Base-by-base conservation (phyloP, 495 filamentous ascomycete genomes). In the Beverwykella pulmonaria region DNA sequence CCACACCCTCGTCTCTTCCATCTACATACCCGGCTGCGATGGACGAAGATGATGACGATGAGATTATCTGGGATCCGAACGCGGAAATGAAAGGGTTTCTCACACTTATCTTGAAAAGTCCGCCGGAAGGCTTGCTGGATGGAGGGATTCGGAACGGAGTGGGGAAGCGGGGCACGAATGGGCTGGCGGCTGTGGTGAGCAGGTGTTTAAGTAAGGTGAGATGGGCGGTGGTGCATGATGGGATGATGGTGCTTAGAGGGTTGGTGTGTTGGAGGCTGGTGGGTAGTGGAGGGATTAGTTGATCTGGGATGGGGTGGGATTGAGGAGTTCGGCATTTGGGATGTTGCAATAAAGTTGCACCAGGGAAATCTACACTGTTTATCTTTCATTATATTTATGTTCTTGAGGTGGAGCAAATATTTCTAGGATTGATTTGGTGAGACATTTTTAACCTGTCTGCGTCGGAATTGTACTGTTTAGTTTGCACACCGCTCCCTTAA, bases 151-250 rank as follows among this genome's bases (percentile, higher is more conserved):
- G 3, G 52, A 44, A 52, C 23, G 60, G 71, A 20, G 71, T 71
- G 22, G 71, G 73, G 7, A 65, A 71, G 39, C 70, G 73, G 47
- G 54, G 77, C 0, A 77, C 73, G 7, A 67, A 69, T 20, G 73
- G 74, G 20, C 47, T 84, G 56, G 76, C 81, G 10, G 76, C 75
- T 52, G 77, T 79, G 12, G 82, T 86, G 79, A 82, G 79, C 15
- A 79, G 79, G 71, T 77, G 81, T 57, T 68, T 85, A 57, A 78
- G 78, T n/a, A 81, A 78, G 23, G 79, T 84, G 3, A 74, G 83
- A 41, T 86, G 83, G 84, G 82, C 82, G 9, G 80, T 84, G 2
- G 83, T 85, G 29, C 82, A 84, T 41, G 82, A 82, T 71, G 82
- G 80, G 12, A 83, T 83, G 78, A 82, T 80, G 59, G 82, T 84